Evolutionary conservation across 768 basidiomycete species (phyloP).

Genomic region (Gautieria morchelliformis): DNA sequence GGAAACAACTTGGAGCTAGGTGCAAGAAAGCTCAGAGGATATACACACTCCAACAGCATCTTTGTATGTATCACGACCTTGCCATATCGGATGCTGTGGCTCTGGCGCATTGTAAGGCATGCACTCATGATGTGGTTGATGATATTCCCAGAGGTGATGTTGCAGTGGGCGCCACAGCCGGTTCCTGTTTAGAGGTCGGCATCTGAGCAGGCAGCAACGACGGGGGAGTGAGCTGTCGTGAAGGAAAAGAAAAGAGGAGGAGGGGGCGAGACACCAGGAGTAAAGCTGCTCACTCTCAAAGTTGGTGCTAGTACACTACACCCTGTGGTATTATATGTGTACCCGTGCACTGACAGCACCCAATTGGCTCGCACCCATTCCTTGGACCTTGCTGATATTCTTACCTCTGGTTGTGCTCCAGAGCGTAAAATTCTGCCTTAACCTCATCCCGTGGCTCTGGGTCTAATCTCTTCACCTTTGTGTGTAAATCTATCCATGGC

Average conservation of each 20-base stretch:
- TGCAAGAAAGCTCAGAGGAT: background rate
- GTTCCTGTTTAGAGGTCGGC: slow-evolving; percentile 9
- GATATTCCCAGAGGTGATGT: slow-evolving; percentile 21
- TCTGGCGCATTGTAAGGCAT: slow-evolving; percentile 41
- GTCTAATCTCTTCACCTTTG: slow-evolving; percentile 41
- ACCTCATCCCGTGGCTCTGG: slow-evolving; percentile 29
- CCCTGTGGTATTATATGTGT: slow-evolving; percentile 70
- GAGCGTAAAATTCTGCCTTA: slow-evolving; percentile 37
- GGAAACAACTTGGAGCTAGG: background rate
- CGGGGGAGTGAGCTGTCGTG: too few relatives aligned
- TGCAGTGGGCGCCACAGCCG: slow-evolving; percentile 38
- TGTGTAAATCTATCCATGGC: slow-evolving; percentile 43
- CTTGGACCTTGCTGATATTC: slow-evolving; percentile 29
- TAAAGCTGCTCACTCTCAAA: background rate
- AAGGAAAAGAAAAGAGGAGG: too few relatives aligned
- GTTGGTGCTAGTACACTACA: slow-evolving; percentile 57
- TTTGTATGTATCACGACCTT: slow-evolving; percentile 43
- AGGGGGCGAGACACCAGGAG: too few relatives aligned
- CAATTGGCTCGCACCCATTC: slow-evolving; percentile 21
- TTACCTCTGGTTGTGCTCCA: slow-evolving; percentile 26
- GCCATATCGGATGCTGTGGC: slow-evolving; percentile 41
- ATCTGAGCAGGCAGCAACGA: too few relatives aligned
- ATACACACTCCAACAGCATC: slow-evolving; percentile 28
- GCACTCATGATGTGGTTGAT: slow-evolving; percentile 49
- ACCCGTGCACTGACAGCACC: too few relatives aligned